Base-by-base conservation (phyloP, 768 basidiomycete genomes). In the Austroboletus festivus region DNA sequence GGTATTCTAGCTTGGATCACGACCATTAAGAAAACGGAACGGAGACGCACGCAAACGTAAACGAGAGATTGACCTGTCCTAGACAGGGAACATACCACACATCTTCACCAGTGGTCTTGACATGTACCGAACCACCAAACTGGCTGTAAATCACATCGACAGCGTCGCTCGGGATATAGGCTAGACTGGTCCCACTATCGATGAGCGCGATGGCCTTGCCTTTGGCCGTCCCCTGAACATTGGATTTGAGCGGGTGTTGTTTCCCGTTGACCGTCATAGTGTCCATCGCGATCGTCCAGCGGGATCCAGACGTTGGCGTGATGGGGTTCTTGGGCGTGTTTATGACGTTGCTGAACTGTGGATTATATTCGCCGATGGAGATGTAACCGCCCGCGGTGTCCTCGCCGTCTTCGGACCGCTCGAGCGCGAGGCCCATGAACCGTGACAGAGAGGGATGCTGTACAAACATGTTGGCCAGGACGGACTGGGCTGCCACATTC, bases 231-330 rank as follows among this genome's bases (percentile, higher is more conserved):
- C 61, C 64, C 2, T 50, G 38, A 26, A 68, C 61, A n/a, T n/a
- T 38, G 1, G 75, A 72, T 4, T 41, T 50, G 42, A 76, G 55
- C 0, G 46, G 19, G 18, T 68, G 34, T 1, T 44, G n/a, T n/a
- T 51, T 50, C 0, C 65, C 68, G 46, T 71, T 64, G 12, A 76
- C 65, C 15, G 49, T 53, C 47, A 78, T 63, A 4, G 66, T 68
- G 2, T 71, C 70, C 31, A 76, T 51, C 23, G 74, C 51, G 22
- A 71, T 67, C 33, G 74, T 73, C 76, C 76, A 78, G 1, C 73
- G 61, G 4, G 68, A 58, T 1, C 59, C 56, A 7, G 67, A 63
- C 1, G 62, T 38, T 0, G 76, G 75, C 42, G 53, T 63, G 37
- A 74, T 67, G 4, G 64, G 46, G 21, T 72, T 48, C 50, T 65